A percentile compares a stretch with the other conserved stretches of the same genome.
Evolutionary conservation across 805 yeast genomes (phyloP).

Genomic region (Metschnikowia vanudenii): DNA sequence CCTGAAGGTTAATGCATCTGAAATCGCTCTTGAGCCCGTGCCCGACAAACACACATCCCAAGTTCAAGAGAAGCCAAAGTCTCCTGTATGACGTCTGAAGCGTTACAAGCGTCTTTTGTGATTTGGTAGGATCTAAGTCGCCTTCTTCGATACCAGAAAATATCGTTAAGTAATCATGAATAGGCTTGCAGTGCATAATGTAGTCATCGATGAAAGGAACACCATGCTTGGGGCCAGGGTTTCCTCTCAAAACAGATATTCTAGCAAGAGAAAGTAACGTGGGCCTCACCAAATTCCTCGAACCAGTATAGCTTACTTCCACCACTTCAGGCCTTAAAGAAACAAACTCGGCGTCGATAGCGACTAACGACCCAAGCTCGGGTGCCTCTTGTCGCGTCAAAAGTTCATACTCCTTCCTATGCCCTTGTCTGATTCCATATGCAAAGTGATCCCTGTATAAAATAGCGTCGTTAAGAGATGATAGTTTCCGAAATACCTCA

Average conservation of each 20-base stretch:
- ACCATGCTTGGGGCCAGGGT: slow-evolving; percentile 62
- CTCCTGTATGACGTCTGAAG: slow-evolving; percentile 82
- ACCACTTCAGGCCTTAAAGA: slow-evolving; percentile 71
- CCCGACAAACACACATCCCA: slow-evolving; percentile 92
- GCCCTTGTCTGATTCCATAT: slow-evolving; percentile 57
- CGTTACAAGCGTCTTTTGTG: slow-evolving; percentile 69
- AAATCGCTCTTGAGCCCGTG: slow-evolving; percentile 92
- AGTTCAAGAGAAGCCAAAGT: slow-evolving; percentile 83
- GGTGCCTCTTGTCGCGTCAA: slow-evolving; percentile 73
- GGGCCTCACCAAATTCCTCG: slow-evolving; percentile 68
- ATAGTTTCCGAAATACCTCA: slow-evolving; percentile 19
- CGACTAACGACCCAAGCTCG: slow-evolving; percentile 69
- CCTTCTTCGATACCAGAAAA: slow-evolving; percentile 94
- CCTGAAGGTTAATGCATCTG: slow-evolving; percentile 86
- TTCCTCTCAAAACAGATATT: slow-evolving; percentile 79
- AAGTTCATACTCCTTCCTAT: slow-evolving; percentile 63
- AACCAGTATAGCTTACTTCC: slow-evolving; percentile 74
- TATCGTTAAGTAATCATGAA: slow-evolving; percentile 83
- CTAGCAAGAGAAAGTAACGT: slow-evolving; percentile 78
- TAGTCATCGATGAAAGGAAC: slow-evolving; percentile 91
- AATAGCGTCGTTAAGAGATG: slow-evolving; percentile 54
- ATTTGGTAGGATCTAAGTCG: slow-evolving; percentile 70
- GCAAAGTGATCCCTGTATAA: slow-evolving; percentile 76
- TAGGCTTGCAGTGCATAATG: slow-evolving; percentile 66
- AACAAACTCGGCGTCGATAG: slow-evolving; percentile 97